phyloP scores from a whole-genome alignment of 2,329 filamentous ascomycete species.

The Aspergillus intermedius region DNA sequence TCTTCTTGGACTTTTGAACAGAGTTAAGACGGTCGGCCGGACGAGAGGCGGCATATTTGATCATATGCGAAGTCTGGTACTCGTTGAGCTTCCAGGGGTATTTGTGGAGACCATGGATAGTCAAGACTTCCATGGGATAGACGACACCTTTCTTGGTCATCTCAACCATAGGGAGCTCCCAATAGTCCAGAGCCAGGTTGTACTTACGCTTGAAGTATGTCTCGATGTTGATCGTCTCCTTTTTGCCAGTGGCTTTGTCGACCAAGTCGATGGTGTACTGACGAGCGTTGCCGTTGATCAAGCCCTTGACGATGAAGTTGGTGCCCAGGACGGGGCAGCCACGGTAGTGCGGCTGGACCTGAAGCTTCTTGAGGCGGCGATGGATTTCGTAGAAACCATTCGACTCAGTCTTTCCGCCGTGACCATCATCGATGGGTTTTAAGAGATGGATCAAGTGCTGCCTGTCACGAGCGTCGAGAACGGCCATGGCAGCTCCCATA shows the following conservation, averaged over 20 bases:
- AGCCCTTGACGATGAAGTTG: slow-evolving; percentile 47
- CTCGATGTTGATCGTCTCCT: slow-evolving; percentile 51
- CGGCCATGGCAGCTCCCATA: slow-evolving; percentile 28
- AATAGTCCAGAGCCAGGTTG: slow-evolving; percentile 40
- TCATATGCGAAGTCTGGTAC: slow-evolving; percentile 72
- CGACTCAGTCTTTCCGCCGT: slow-evolving; percentile 19
- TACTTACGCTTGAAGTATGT: slow-evolving; percentile 52
- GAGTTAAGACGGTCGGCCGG: slow-evolving; percentile 61
- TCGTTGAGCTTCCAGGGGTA: slow-evolving; percentile 55
- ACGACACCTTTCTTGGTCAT: slow-evolving; percentile 51
- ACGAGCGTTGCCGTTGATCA: slow-evolving; percentile 39
- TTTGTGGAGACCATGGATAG: slow-evolving; percentile 49
- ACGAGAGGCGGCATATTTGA: slow-evolving; percentile 80
- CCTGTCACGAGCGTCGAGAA: slow-evolving; percentile 26
- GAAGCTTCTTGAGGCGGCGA: slow-evolving; percentile 28
- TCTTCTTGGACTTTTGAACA: slow-evolving; percentile 61
- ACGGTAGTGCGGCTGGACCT: slow-evolving; percentile 32
- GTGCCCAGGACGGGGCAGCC: slow-evolving; percentile 29
- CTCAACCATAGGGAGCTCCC: slow-evolving; percentile 50
- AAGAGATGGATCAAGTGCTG: slow-evolving; percentile 23
- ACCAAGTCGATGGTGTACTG: slow-evolving; percentile 39
- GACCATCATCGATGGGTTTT: slow-evolving; percentile 16
- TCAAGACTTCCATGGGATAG: slow-evolving; percentile 52
- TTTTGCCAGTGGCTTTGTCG: slow-evolving; percentile 33
- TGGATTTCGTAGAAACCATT: slow-evolving; percentile 21